A percentile compares a stretch with the other conserved stretches of the same genome.
Conservation (phyloP, 225 moss, liverwort and hornwort species). For the Straminergon stramineum region DNA sequence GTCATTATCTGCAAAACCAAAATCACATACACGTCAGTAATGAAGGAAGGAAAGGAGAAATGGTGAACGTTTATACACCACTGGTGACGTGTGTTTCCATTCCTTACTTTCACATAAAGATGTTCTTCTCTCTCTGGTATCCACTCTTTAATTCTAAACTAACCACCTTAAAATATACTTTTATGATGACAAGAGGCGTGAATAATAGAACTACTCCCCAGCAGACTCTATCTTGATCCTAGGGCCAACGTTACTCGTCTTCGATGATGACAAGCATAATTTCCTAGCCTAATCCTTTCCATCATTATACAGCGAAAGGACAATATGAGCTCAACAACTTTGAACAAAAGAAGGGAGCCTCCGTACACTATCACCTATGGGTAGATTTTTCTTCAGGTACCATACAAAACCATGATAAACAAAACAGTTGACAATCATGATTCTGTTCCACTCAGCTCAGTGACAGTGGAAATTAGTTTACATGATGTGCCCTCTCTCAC, state of each 20-base stretch:
- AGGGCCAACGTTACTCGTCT: background rate
- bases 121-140: background rate
- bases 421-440: background rate
- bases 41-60: background rate
- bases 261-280: background rate
- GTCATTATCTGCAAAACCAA: slow-evolving; percentile 68
- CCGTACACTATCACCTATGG: background rate
- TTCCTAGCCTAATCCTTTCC: background rate
- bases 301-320: background rate
- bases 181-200: background rate
- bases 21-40: background rate
- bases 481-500: background rate
- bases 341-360: background rate
- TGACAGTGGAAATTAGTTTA: background rate
- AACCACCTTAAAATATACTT: background rate
- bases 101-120: background rate
- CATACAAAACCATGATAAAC: background rate
- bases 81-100: background rate
- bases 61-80: background rate
- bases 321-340: background rate
- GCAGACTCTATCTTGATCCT: background rate
- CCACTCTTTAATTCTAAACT: background rate
- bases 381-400: background rate
- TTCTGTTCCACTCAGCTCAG: background rate
- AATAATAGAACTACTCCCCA: background rate